phyloP scores from a whole-genome alignment of 176 grass and related monocot species.

The Metroxylon sagu region DNA sequence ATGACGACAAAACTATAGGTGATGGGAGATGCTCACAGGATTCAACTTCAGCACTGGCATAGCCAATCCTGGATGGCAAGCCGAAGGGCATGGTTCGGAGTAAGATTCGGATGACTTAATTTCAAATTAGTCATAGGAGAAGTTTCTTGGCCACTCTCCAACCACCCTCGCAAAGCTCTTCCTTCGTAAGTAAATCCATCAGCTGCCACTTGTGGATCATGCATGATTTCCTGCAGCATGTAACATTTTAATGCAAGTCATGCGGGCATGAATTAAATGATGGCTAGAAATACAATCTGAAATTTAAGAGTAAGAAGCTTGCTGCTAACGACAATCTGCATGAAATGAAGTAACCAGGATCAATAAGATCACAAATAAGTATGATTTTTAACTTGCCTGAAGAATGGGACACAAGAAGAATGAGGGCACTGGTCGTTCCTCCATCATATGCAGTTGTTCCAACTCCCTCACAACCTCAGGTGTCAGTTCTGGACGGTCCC shows the following conservation, averaged over 20 bases:
- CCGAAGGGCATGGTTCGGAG: slow-evolving; percentile 62
- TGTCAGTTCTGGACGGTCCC: slow-evolving; percentile 39
- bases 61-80: slow-evolving; percentile 86
- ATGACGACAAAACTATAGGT: too few relatives aligned
- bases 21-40: too few relatives aligned
- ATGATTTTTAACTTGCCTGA: slow-evolving; percentile 38
- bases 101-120: slow-evolving; percentile 51
- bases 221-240: slow-evolving; percentile 51
- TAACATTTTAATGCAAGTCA: background rate
- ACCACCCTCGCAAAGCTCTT: slow-evolving; percentile 38
- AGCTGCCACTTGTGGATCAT: slow-evolving; percentile 65
- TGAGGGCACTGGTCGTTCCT: slow-evolving; percentile 45
- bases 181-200: slow-evolving; percentile 73
- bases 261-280: too few relatives aligned
- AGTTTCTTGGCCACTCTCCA: slow-evolving; percentile 38
- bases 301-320: too few relatives aligned
- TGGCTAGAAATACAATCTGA: too few relatives aligned
- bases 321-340: too few relatives aligned
- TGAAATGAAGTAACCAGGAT: too few relatives aligned
- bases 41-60: slow-evolving; percentile 19
- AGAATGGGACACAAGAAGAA: slow-evolving; percentile 83
- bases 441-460: slow-evolving; percentile 41
- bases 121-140: slow-evolving; percentile 57
- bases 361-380: too few relatives aligned
- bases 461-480: slow-evolving; percentile 40